Base-by-base conservation (phyloP, 1,284 basidiomycete species). In the Cystobasidium pallidum region DNA sequence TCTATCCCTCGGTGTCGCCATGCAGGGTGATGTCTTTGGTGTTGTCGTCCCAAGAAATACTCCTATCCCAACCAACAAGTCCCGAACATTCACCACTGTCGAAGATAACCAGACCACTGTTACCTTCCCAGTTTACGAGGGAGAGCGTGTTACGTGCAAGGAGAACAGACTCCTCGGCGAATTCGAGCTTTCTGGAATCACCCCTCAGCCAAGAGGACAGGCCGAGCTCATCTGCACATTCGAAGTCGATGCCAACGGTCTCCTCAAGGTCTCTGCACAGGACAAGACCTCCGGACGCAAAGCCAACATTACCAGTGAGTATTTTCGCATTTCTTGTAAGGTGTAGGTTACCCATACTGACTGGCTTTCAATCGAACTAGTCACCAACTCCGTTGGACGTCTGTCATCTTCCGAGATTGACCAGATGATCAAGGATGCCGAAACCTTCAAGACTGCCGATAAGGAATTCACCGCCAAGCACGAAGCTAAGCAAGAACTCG, bases 351-450 rank as follows among this genome's bases (percentile, higher is more conserved):
- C 63, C 10, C 17, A 41, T 34, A 66, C 51, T 61, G 32, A 34
- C 75, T 19, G n/a, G 72, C 71, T 8, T 73, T 90, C n/a, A n/a
- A n/a, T n/a, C n/a, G n/a, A 88, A 21, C 32, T 88, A 84, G 92
- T 94, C 82, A 92, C 91, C 82, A 94, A 93, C 87, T 95, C 93
- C 73, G 93, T 95, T 80, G 94, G 94, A 77, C 92, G 94, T 84
- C 87, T 97, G 78, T 95, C 93, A 54, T 87, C 89, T 61, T 90
- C 88, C 76, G 94, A 97, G 86, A 97, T 96, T 77, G 91, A 94
- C 79, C 91, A 94, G 84, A 97, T 97, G 94, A 94, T 96, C 86
- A 92, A 93, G 85, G 92, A 96, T 80, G 94, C 94, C 73, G 93
- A 96, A 83, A 89, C 92, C 82, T 96, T 88, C 88, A 94, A 93